Base-by-base conservation (phyloP, 371 early-diverging fungal genomes). In the Mortierella sp. region DNA sequence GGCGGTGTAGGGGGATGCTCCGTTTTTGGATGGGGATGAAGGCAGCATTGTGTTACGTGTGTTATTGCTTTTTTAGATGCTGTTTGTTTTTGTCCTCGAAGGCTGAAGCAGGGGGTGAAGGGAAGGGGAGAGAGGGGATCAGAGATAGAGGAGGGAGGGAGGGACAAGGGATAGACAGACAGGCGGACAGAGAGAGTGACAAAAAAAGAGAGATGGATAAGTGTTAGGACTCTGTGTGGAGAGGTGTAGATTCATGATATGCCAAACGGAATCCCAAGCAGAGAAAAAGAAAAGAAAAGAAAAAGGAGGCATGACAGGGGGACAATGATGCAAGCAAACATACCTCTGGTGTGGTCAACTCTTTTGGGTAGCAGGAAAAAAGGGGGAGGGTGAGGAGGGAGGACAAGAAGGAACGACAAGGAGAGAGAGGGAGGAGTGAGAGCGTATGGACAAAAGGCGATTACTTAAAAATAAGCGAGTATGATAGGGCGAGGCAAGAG, bases 181-280 rank as follows among this genome's bases (percentile, higher is more conserved):
- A 61, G 71, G n/a, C n/a, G n/a, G n/a, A 81, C 34, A 55, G 69
- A 46, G 55, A 43, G 24, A 72, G 44, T 40, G 55, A 54, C n/a
- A 69, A 74, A 55, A 0, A 72, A 72, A n/a, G 69, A 34, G 37
- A 48, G 74, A 59, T 37, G 69, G 67, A 87, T 40, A 37, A 75
- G 28, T 31, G 31, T 59, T 44, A 70, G 74, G 61, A 8, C 37
- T 64, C 34, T 64, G 43, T 72, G 37, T 61, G 74, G 51, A 64
- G 69, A 72, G 73, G 72, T 46, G 48, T 79, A 79, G 79, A 79
- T 71, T 79, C 79, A 70, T 79, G 79, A 71, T 79, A 79, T 79
- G 79, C 79, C 79, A 74, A 71, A 74, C 54, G 57, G 57, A 26
- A 57, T 57, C 57, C 26, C 14, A 14, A 16, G 31, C 4, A 5